Percentiles rank a stretch among this genome's conserved stretches.
These are phyloP conservation scores for Malbranchea zuffiana DNA, from an alignment of 2,329 filamentous ascomycete species.

Conservation along the genomic window DNA sequence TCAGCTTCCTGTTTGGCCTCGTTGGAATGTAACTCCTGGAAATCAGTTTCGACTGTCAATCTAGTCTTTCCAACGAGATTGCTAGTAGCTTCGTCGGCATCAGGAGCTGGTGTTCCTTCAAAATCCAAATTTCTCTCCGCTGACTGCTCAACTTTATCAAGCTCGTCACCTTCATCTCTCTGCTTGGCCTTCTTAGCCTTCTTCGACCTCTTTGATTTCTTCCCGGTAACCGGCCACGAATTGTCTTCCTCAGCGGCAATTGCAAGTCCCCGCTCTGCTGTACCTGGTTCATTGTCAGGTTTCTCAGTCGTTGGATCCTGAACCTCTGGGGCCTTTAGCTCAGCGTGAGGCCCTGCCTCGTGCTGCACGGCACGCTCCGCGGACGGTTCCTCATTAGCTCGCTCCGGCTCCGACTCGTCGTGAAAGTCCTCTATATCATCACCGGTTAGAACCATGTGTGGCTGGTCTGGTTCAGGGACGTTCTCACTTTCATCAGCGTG, in stretches of 20 bases:
- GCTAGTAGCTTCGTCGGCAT: too few relatives aligned
- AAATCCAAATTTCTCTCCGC: too few relatives aligned
- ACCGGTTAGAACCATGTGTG: constrained; percentile 2
- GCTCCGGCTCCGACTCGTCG: constrained; percentile 12
- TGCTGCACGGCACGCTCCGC: neutral
- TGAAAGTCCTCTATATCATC: constrained; percentile 13
- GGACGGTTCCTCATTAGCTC: too few relatives aligned
- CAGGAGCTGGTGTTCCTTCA: too few relatives aligned
- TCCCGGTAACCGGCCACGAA: neutral
- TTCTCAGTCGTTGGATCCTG: neutral
- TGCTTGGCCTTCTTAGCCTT: constrained; percentile 9
- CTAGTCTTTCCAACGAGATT: too few relatives aligned
- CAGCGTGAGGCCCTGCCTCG: neutral
- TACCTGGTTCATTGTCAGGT: neutral
- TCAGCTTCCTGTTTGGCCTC: too few relatives aligned
- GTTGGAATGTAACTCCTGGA: too few relatives aligned
- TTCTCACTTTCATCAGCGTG: constrained; percentile 5
- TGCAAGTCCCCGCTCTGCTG: neutral
- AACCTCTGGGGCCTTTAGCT: neutral
- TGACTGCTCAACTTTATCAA: too few relatives aligned
- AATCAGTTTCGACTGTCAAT: too few relatives aligned
- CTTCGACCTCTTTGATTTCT: constrained; percentile 11
- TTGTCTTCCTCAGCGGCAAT: neutral
- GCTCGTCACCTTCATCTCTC: neutral
- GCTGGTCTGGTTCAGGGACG: constrained; percentile 9